phyloP scores from a whole-genome alignment of 2,329 filamentous ascomycete species.

The Talaromyces piceae region DNA sequence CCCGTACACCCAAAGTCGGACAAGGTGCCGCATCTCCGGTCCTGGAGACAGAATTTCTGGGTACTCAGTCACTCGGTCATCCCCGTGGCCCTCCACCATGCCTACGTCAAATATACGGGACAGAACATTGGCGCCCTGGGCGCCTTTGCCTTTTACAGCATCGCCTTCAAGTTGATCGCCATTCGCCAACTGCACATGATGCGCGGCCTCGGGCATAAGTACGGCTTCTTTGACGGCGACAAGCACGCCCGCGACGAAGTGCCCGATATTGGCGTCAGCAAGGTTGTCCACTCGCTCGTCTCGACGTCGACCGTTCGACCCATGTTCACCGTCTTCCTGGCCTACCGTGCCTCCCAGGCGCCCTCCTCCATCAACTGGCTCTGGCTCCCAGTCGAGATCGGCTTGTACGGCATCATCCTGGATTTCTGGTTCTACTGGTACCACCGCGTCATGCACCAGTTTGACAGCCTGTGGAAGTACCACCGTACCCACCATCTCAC shows the following conservation, averaged over 20 bases:
- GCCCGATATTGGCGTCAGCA: slow-evolving; percentile 28
- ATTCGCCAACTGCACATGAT: slow-evolving; percentile 30
- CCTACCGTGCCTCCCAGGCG: slow-evolving; percentile 13
- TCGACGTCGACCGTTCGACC: slow-evolving; percentile 23
- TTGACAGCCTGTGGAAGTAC: slow-evolving; percentile 30
- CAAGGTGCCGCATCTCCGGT: slow-evolving; percentile 28
- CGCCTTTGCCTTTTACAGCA: slow-evolving; percentile 27
- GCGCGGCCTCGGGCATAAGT: slow-evolving; percentile 25
- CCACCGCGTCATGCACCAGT: slow-evolving; percentile 33
- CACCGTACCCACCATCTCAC: slow-evolving; percentile 38
- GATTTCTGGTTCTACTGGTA: slow-evolving; percentile 41
- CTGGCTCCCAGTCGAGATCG: slow-evolving; percentile 30
- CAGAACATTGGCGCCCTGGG: slow-evolving; percentile 20
- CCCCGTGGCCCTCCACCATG: slow-evolving; percentile 29
- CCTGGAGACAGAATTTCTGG: slow-evolving; percentile 28
- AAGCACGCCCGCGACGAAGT: slow-evolving; percentile 34
- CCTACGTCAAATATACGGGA: slow-evolving; percentile 21
- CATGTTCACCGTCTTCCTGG: slow-evolving; percentile 23
- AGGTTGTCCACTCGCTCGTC: slow-evolving; percentile 22
- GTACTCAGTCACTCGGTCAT: slow-evolving; percentile 28
- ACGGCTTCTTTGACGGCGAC: slow-evolving; percentile 37
- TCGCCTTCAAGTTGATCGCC: slow-evolving; percentile 29
- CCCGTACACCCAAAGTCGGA: slow-evolving; percentile 33
- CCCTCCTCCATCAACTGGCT: slow-evolving; percentile 20
- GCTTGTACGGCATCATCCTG: slow-evolving; percentile 32